Base-by-base conservation (phyloP, 176 grass and related monocot species). In the Thalia dealbata region DNA sequence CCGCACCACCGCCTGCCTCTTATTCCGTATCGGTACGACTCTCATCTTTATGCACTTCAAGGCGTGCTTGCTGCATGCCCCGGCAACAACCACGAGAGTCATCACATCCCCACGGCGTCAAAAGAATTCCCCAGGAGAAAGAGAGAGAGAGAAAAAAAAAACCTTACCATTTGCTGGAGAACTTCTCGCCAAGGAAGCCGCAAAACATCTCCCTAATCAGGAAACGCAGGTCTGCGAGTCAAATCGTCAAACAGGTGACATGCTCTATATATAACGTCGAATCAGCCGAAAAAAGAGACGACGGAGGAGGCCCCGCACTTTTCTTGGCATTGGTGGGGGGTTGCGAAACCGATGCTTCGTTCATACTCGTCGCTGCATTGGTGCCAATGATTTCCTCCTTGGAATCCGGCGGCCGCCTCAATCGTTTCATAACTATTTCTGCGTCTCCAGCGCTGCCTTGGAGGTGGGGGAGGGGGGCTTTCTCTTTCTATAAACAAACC, bases 1-100 rank as follows among this genome's bases (percentile, higher is more conserved):
- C 7, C 87, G 35, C 54, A 91, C 67, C 78, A 91, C 73, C 18
- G 81, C 87, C 77, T 85, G 79, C 62, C 93, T 91, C 90, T 87
- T 99, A 69, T 79, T 87, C 72, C 69, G 72, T 50, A 99, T 88
- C 10, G 74, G 75, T 74, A 23, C 83, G 60, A 99, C 44, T 83
- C 95, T 83, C 77, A 24, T 81, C 50, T 81, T 83, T 69, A 85
- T 91, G 75, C 85, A 91, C 71, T 99, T 99, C 82, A 91, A 74
- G 2, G 85, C 78, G 42, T 83, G 83, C 75, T 99, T 93, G 73
- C 88, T 99, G 88, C 78, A n/a, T 52, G 65, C 66, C 14, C 9
- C 41, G 2, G 48, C 43, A 15, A 12, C 51, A 41, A 50, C 14
- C 22, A 76, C 23, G 76, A 23, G 1, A 28, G 41, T 64, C 61